phyloP scores from a whole-genome alignment of 768 basidiomycete species.

The Strobilomyces confusus region DNA sequence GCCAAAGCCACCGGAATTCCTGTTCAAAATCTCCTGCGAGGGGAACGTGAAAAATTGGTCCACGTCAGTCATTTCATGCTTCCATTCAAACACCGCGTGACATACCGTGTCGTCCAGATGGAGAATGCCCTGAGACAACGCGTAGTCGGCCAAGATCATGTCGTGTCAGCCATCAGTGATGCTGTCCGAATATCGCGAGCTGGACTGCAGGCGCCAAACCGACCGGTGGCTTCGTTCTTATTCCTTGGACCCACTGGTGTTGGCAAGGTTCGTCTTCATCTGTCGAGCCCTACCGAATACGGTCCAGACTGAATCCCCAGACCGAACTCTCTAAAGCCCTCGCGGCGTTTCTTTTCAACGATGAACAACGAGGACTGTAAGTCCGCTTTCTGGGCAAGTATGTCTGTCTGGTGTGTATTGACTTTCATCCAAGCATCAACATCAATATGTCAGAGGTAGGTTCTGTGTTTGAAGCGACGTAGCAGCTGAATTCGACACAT shows the following conservation, averaged over 20 bases:
- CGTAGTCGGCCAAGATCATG: conserved; percentile 89
- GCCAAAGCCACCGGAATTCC: conserved; percentile 90
- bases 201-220: conserved; percentile 81
- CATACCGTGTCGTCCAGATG: conserved; percentile 52
- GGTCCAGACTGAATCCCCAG: conserved; percentile 25
- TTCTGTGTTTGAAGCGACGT: neutral
- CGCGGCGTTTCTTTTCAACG: conserved; percentile 64
- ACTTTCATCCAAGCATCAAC: conserved; percentile 54
- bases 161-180: conserved; percentile 80
- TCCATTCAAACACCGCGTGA: neutral
- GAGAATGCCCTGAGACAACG: conserved; percentile 69
- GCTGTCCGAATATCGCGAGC: conserved; percentile 92
- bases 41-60: conserved; percentile 85
- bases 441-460: conserved; percentile 94
- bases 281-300: neutral
- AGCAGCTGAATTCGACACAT: neutral
- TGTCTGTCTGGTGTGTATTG: neutral
- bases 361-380: conserved; percentile 81
- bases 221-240: conserved; percentile 90
- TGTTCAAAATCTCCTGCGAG: conserved; percentile 81
- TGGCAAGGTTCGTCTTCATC: conserved; percentile 53
- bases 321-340: conserved; percentile 89
- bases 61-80: conserved; percentile 50
- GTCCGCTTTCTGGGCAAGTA: conserved; percentile 23
- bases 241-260: conserved; percentile 89